Evolutionary conservation across 1,139 yeast species (phyloP), one percentile per base, ranked within the genome.

Genomic region (Magnusiomyces suaveolens): DNA sequence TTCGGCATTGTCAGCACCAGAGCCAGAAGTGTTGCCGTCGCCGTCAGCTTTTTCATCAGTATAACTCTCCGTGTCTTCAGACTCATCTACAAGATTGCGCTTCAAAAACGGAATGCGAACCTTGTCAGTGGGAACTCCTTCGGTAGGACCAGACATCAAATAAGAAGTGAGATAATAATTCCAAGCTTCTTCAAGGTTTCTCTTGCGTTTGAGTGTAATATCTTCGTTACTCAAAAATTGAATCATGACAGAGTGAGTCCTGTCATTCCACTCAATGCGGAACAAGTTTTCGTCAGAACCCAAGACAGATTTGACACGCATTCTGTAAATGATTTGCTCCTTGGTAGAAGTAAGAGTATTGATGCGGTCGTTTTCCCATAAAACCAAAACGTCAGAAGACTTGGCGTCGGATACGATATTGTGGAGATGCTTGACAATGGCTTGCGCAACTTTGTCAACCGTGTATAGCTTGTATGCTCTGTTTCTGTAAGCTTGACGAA

Each of bases 111-210:
- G 95, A 72, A 85, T 75, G 57, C 76, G 77, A 54, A 88, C 76
- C 59, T 80, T 81, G 39, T 86, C 82, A n/a, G 87, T 82, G n/a
- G 90, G 83, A 24, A 94, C 86, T 36, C 97, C 97, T 69, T 92
- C 98, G 1, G 99, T 92, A 44, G 98, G 97, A 63, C 88, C 95
- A 4, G 96, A 85, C 87, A 92, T 85, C 51, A 92, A 80, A 69
- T 85, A 92, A 51, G 95, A 86, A 0, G 97, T 92, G 54, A 92
- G 79, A 66, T 94, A 92, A 70, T 92, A 90, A 67, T 88, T 90
- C 84, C 96, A 94, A 63, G 80, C 80, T 60, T 87, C 95, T 63
- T 87, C 92, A 2, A 82, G 80, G 36, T 81, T 79, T 63, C 81
- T 81, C 38, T 84, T 83, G 62, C 87, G 92, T 61, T 83, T 83